Base-by-base conservation (phyloP, 169 alveolate species). In the Eimeria tenella region DNA sequence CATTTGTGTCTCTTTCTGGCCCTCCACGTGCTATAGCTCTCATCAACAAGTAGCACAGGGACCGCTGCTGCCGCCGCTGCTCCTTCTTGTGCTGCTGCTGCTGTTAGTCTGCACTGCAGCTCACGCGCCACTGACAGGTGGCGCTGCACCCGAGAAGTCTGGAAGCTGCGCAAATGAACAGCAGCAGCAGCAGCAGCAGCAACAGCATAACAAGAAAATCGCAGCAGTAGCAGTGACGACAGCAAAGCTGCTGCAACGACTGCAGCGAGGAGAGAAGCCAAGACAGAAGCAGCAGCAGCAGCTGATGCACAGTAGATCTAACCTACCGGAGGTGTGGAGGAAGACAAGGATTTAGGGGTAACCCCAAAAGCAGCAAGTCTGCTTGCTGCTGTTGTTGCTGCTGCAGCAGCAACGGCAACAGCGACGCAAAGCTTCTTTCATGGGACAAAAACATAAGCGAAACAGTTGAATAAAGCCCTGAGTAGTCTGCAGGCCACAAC, bases 11-110 rank as follows among this genome's bases (percentile, higher is more conserved):
- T 31, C 62, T n/a, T 10, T 10, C 84, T 52, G 21, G 84, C 84
- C 42, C 42, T 49, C 84, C 84, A 74, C 13, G 84, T 74, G 31
- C 84, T 74, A n/a, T 74, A 74, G 62, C 84, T 74, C 60, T 74
- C 84, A 74, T 74, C 84, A 7, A 50, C 84, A 11, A 74, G 23
- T n/a, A 74, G 62, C 19, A 74, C 84, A 13, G 84, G 60, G 11
- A 74, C 62, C 5, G 84, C 63, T 31, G 60, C 62, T 49, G 84
- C 60, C 25, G 63, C 62, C 25, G 23, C 15, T 74, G 84, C 63
- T 50, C 17, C 60, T 31, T 19, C 82, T 71, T 25, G 53, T 31
- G 73, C 21, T 63, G 25, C 73, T 63, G 73, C 73, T 63, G 73
- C 21, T 63, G 23, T 25, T 63, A 25, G 42, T 63, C 73, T 63